Evolutionary conservation across 1,284 basidiomycete genomes (phyloP).

Genomic region (Singerocomus rubriflavus): DNA sequence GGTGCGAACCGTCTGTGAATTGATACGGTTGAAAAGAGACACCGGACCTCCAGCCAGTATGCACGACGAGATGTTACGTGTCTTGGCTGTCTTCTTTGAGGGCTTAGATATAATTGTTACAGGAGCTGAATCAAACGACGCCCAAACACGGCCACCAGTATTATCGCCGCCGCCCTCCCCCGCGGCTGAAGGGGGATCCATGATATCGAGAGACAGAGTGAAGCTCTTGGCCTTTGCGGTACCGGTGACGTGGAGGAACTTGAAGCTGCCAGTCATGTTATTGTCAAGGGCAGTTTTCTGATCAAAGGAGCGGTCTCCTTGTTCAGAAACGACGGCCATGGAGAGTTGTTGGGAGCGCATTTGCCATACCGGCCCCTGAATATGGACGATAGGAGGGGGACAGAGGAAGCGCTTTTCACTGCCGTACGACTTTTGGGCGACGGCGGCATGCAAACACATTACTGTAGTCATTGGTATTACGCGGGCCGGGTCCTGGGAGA

Average conservation of each 20-base stretch:
- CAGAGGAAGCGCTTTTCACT: constrained; percentile 90
- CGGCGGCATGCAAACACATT: constrained; percentile 82
- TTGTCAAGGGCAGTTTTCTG: constrained; percentile 78
- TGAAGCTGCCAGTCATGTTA: constrained; percentile 83
- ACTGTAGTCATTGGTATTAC: constrained; percentile 86
- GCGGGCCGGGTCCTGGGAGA: constrained; percentile 66
- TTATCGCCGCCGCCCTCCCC: constrained; percentile 53
- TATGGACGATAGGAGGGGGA: constrained; percentile 84
- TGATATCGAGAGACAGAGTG: constrained; percentile 78
- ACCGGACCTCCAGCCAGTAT: constrained; percentile 89
- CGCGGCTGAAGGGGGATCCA: constrained; percentile 57
- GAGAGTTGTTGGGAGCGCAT: constrained; percentile 77
- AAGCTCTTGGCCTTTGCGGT: constrained; percentile 89
- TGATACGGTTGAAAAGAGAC: constrained; percentile 94
- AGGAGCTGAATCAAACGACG: constrained; percentile 86
- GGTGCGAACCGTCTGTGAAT: constrained; percentile 94
- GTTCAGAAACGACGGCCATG: constrained; percentile 84
- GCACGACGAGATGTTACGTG: constrained; percentile 89
- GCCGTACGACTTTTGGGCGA: constrained; percentile 90
- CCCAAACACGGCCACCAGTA: constrained; percentile 73
- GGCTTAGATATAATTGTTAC: constrained; percentile 96
- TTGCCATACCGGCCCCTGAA: constrained; percentile 80
- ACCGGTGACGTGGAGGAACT: constrained; percentile 85
- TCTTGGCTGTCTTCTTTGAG: constrained; percentile 95
- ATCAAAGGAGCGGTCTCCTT: constrained; percentile 76